These are phyloP conservation scores for Fonsecaea monophora DNA, from an alignment of 2,329 filamentous ascomycete species.

Conservation along the genomic window DNA sequence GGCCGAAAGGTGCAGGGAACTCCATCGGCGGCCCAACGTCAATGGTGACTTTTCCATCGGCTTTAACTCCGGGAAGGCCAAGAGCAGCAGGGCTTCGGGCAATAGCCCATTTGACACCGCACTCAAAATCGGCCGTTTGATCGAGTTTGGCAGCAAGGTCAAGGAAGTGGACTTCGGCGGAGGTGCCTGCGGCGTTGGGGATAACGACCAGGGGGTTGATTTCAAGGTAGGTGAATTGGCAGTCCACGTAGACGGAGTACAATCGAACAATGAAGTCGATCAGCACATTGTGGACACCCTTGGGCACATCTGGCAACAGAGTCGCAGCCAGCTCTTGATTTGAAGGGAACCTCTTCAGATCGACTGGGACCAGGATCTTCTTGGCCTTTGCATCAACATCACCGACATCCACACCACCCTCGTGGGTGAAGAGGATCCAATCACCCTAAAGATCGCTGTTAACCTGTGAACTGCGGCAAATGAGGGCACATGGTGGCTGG, in stretches of 20 bases:
- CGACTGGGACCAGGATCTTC: slow-evolving; percentile 97
- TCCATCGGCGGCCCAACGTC: slow-evolving; percentile 98
- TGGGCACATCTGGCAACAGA: slow-evolving; percentile 90
- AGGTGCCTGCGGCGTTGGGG: slow-evolving; percentile 89
- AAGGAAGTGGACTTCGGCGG: slow-evolving; percentile 94
- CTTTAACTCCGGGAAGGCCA: slow-evolving; percentile 73
- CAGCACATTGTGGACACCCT: slow-evolving; percentile 95
- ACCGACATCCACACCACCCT: slow-evolving; percentile 98
- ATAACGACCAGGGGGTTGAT: slow-evolving; percentile 99
- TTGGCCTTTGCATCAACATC: slow-evolving; percentile 99
- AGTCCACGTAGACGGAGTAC: slow-evolving; percentile 99
- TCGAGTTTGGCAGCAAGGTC: slow-evolving; percentile 98
- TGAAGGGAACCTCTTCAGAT: slow-evolving; percentile 91
- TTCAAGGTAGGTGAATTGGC: slow-evolving; percentile 99
- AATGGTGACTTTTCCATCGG: slow-evolving; percentile 80
- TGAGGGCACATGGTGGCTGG: slow-evolving; percentile 17
- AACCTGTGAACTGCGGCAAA: slow-evolving; percentile 17
- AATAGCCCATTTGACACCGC: slow-evolving; percentile 98
- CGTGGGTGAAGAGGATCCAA: slow-evolving; percentile 99
- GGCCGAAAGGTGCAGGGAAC: slow-evolving; percentile 98
- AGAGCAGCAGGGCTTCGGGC: slow-evolving; percentile 88
- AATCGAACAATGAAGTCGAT: slow-evolving; percentile 98
- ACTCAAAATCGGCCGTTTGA: slow-evolving; percentile 99
- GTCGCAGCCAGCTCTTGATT: slow-evolving; percentile 88
- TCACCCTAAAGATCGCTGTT: slow-evolving; percentile 71